These are phyloP conservation scores for Russula sp. DNA, from an alignment of 768 basidiomycete genomes.

Conservation along the genomic window DNA sequence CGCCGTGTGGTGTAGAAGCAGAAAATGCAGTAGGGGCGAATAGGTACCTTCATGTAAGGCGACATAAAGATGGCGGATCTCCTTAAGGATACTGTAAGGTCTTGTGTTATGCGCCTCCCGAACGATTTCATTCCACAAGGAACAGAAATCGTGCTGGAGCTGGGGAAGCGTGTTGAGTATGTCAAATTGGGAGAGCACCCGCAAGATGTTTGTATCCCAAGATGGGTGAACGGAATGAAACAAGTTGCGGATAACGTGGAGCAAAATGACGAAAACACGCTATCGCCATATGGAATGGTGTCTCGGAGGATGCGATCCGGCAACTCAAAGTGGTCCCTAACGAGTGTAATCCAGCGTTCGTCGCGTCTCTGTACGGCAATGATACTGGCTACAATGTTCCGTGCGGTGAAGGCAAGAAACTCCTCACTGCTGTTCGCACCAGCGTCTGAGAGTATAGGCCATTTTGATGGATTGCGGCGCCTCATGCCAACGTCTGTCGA, in stretches of 20 bases:
- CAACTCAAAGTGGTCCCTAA: not conserved
- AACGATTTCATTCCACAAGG: conserved; percentile 16
- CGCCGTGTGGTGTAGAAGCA: not conserved
- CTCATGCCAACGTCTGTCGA: not conserved
- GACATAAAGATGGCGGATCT: not conserved
- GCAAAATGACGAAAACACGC: not conserved
- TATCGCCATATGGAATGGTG: conserved; percentile 1
- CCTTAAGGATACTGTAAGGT: not conserved
- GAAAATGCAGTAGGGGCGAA: not conserved
- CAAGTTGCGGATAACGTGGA: not conserved
- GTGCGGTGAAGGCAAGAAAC: not conserved
- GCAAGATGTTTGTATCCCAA: not conserved
- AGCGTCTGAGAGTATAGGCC: not conserved
- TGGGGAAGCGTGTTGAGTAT: not conserved
- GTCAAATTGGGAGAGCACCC: not conserved
- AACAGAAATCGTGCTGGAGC: conserved; percentile 15
- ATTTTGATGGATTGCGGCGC: not conserved
- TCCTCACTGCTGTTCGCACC: not conserved
- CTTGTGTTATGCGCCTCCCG: not conserved
- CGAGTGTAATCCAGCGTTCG: not conserved
- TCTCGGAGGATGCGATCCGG: not conserved
- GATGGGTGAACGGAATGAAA: not conserved
- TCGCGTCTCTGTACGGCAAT: not conserved
- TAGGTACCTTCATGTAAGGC: not conserved
- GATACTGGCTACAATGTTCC: not conserved